Evolutionary conservation across 2,329 filamentous ascomycete genomes (phyloP), one percentile per base, ranked within the genome.

Genomic region (Penicillium sp.): DNA sequence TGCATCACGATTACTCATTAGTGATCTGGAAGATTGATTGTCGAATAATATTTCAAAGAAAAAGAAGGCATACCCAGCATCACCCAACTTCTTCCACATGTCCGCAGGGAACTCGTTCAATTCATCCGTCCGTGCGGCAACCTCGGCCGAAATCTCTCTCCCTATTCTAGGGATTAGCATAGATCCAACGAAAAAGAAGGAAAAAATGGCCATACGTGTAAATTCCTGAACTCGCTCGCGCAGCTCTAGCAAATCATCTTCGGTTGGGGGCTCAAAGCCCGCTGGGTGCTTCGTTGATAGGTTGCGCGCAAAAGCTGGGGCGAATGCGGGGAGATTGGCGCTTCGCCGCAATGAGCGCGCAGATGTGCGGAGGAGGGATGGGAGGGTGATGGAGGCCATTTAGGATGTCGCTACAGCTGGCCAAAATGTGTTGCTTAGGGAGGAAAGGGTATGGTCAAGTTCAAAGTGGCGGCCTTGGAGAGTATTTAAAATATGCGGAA

Each of bases 1-100:
- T 83, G 60, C n/a, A 50, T 2, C 33, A 40, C 2, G 15, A 4
- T 37, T n/a, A 44, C 57, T 53, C 55, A 59, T 65, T 17, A 58
- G 57, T 7, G 3, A 33, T 10, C 17, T 1, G 4, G 30, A 1
- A 26, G 15, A 9, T 10, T n/a, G 9, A 15, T 1, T 5, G 9
- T 1, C 8, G 7, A 2, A 6, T 28, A n/a, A 9, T 10, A 19
- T 3, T n/a, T 4, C 3, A 13, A 19, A 35, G 2, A 54, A 7
- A 2, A 3, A 17, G 1, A 19, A 2, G n/a, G 44, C 63, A 44
- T 76, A 83, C 73, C 87, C 95, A 37, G 95, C 95, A 67, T 93
- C 90, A 65, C 95, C 95, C 54, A 99, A 83, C 80, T 97, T 97
- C 76, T 85, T 84, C 95, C 95, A 99, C 90, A 99, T 94, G 7